Evolutionary conservation across 1,284 basidiomycete species (phyloP).

Genomic region (Ceratobasidium theobromae): DNA sequence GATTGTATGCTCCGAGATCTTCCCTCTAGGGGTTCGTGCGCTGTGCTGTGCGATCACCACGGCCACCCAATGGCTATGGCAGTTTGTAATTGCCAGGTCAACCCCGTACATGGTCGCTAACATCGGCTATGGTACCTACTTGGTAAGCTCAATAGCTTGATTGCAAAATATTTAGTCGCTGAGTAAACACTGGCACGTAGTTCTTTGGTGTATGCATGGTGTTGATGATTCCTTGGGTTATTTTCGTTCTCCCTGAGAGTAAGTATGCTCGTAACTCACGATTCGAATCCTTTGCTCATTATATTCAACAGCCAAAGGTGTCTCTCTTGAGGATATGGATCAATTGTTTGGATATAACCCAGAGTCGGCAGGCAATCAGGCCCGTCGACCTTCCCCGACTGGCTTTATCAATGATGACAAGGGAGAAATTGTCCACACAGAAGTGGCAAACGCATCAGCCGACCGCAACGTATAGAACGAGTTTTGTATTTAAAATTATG

Average conservation of each 20-base stretch:
- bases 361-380: neutral
- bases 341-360: conserved; percentile 2
- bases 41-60: conserved; percentile 45
- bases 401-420: neutral
- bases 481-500: neutral
- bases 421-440: conserved; percentile 8
- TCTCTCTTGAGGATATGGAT: conserved; percentile 22
- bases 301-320: conserved; percentile 5
- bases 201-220: conserved; percentile 31
- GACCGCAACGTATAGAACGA: neutral
- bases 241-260: conserved; percentile 28
- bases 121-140: conserved; percentile 21
- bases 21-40: conserved; percentile 45
- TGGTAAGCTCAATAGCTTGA: neutral
- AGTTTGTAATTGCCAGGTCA: conserved; percentile 44
- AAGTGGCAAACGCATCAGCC: neutral
- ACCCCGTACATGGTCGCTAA: conserved; percentile 44
- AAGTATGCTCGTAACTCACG: neutral
- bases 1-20: conserved; percentile 43
- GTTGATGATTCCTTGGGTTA: conserved; percentile 26
- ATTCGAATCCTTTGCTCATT: neutral
- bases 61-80: conserved; percentile 45
- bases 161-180: neutral
- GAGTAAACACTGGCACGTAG: neutral
- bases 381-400: neutral